Conservation (phyloP, 2,329 filamentous ascomycete genomes). For the Clonostachys byssicola region DNA sequence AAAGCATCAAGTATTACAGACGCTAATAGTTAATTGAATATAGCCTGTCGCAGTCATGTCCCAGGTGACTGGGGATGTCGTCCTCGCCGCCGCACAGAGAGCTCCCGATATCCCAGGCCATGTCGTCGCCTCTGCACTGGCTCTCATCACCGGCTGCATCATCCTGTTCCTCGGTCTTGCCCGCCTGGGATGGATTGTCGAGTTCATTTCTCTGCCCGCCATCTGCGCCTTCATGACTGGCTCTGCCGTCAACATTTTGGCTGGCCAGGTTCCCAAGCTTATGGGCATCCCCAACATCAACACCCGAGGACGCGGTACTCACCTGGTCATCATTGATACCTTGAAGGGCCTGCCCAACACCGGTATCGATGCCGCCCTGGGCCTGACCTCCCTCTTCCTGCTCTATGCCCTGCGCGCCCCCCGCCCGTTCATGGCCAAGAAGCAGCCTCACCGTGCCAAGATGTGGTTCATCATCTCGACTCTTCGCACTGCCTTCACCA, state of each 20-base stretch:
- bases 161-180: constrained; percentile 43
- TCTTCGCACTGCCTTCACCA: constrained; percentile 74
- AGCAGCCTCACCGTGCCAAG: constrained; percentile 62
- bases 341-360: constrained; percentile 40
- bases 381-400: constrained; percentile 62
- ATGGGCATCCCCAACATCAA: constrained; percentile 46
- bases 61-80: constrained; percentile 44
- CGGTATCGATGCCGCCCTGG: constrained; percentile 68
- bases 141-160: constrained; percentile 42
- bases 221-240: constrained; percentile 53
- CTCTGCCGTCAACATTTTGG: constrained; percentile 43
- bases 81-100: constrained; percentile 26
- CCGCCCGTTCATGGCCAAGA: constrained; percentile 62
- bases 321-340: constrained; percentile 46
- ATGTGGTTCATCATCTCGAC: constrained; percentile 76
- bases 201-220: constrained; percentile 47
- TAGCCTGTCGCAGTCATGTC: constrained; percentile 53
- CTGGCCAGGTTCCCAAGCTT: constrained; percentile 44
- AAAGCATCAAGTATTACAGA: not conserved
- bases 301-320: constrained; percentile 38
- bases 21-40: not conserved
- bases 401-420: constrained; percentile 62
- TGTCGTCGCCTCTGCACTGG: constrained; percentile 40
- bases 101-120: constrained; percentile 33
- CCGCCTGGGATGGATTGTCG: constrained; percentile 49